Conservation (phyloP, 768 basidiomycete genomes). For the Podaxis pistillaris region DNA sequence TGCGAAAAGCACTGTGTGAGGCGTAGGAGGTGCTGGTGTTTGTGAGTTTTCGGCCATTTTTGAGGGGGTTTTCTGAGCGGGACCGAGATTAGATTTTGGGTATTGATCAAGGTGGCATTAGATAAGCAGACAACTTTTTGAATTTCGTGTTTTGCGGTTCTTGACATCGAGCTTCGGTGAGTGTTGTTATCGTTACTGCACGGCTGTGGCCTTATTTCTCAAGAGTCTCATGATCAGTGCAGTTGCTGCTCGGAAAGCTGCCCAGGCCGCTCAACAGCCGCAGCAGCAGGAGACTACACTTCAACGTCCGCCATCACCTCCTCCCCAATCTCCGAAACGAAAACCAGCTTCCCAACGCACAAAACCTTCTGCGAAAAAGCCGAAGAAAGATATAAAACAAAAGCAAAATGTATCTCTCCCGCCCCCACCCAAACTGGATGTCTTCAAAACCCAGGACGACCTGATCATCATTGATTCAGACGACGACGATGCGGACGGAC, state of each 20-base stretch:
- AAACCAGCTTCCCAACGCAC: conserved; percentile 32
- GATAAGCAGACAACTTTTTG: neutral
- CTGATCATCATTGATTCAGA: conserved; percentile 37
- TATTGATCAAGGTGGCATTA: neutral
- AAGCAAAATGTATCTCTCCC: conserved; percentile 31
- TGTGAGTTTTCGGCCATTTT: neutral
- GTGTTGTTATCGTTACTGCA: neutral
- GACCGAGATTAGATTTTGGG: neutral
- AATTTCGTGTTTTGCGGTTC: neutral
- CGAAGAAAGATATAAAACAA: conserved; percentile 28
- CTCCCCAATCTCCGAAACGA: conserved; percentile 38
- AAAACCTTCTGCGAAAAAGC: conserved; percentile 19
- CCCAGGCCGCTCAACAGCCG: conserved; percentile 33
- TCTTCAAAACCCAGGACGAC: conserved; percentile 36
- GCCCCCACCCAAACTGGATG: conserved; percentile 21
- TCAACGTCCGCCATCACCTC: conserved; percentile 11
- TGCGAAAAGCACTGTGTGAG: conserved; percentile 71
- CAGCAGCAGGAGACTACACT: conserved; percentile 5
- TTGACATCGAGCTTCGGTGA: neutral
- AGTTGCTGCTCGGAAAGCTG: conserved; percentile 68
- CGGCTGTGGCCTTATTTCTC: conserved; percentile 5
- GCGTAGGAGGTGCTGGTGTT: conserved; percentile 31
- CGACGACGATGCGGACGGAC: conserved; percentile 29
- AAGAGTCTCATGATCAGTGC: conserved; percentile 61
- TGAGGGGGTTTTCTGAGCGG: neutral